phyloP scores from a whole-genome alignment of 73 alveolate genomes.

The Paramecium sexaurelia region DNA sequence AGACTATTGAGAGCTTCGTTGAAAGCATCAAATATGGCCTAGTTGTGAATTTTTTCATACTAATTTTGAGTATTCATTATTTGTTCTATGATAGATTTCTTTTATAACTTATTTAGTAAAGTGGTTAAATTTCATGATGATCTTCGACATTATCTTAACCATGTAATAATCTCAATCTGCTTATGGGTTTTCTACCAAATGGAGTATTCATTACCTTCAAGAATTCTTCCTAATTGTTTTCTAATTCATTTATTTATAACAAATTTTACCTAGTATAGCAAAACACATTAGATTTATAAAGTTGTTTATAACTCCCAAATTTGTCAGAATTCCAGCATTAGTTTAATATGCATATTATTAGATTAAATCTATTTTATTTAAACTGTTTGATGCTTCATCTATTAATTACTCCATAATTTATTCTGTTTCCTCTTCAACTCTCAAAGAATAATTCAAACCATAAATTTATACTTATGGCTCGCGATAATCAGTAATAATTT shows the following conservation, averaged over 20 bases:
- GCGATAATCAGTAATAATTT: neutral
- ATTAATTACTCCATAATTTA: neutral
- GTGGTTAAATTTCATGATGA: slow-evolving; percentile 2
- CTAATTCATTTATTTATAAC: neutral
- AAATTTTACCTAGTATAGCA: neutral
- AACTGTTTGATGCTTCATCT: neutral
- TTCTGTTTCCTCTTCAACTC: neutral
- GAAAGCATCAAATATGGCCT: slow-evolving; percentile 61
- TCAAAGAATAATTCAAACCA: neutral
- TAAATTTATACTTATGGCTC: neutral
- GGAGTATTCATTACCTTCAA: slow-evolving; percentile 53
- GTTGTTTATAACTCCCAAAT: neutral
- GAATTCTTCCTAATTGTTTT: slow-evolving; percentile 37
- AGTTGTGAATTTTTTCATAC: slow-evolving; percentile 55
- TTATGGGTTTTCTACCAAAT: slow-evolving; percentile 48
- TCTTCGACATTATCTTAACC: slow-evolving; percentile 44
- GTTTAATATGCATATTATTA: neutral
- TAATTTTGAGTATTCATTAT: neutral
- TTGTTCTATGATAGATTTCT: slow-evolving; percentile 10
- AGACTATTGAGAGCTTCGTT: slow-evolving; percentile 45
- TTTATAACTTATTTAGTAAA: slow-evolving; percentile 10
- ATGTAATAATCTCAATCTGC: slow-evolving; percentile 51
- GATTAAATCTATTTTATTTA: neutral
- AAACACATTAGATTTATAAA: neutral
- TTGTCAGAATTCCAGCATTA: neutral